Evolutionary conservation across 495 filamentous ascomycete species (phyloP).

Genomic region (Aspergillus campestris): DNA sequence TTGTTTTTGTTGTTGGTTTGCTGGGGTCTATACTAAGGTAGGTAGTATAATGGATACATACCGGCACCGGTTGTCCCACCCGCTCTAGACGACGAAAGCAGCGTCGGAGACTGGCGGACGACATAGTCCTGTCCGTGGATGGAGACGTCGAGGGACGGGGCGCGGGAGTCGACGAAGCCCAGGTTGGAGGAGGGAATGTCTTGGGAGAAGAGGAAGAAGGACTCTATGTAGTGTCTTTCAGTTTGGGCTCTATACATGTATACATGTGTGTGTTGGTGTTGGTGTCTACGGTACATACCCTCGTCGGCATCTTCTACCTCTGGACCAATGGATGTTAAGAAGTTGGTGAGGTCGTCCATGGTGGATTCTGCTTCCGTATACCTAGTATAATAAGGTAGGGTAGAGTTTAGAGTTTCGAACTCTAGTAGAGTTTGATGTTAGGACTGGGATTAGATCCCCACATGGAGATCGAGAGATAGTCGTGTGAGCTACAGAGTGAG

Average conservation of each 20-base stretch:
- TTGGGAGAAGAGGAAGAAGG: conserved; percentile 76
- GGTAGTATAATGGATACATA: conserved; percentile 36
- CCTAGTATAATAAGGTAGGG: too few species aligned
- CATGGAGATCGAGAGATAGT: too few species aligned
- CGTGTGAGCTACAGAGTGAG: too few species aligned
- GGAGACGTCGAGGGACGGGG: conserved; percentile 55
- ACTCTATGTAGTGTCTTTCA: conserved; percentile 46
- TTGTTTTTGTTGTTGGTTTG: conserved; percentile 1
- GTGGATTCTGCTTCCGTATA: background rate
- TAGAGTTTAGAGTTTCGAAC: too few species aligned
- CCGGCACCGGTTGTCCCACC: conserved; percentile 89
- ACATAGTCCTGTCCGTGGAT: conserved; percentile 62
- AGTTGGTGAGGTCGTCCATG: conserved; percentile 8
- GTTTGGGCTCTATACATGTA: conserved; percentile 1
- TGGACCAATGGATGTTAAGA: conserved; percentile 11
- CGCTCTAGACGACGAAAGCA: conserved; percentile 67
- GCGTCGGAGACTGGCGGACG: conserved; percentile 76
- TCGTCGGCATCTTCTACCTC: conserved; percentile 43
- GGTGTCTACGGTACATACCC: conserved; percentile 40
- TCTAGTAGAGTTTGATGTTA: too few species aligned
- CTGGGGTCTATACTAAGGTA: conserved; percentile 1
- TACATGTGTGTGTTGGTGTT: background rate
- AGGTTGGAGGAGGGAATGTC: conserved; percentile 67
- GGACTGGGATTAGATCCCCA: too few species aligned
- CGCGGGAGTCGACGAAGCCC: conserved; percentile 71